phyloP scores from a whole-genome alignment of 306 rosid species.

The Sesbania bispinosa region DNA sequence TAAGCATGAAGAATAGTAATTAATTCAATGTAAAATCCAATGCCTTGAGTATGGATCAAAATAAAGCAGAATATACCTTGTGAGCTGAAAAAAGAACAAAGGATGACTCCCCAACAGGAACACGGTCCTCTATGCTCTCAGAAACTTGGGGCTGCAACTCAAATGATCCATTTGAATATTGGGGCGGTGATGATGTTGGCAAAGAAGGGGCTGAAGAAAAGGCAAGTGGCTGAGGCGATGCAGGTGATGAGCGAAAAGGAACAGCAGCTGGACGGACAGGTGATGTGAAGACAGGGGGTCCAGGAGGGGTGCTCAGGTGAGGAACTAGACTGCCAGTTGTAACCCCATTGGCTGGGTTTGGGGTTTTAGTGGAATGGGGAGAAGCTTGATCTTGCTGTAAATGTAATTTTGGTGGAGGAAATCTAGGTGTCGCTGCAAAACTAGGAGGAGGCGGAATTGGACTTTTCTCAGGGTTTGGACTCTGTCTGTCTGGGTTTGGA shows the following conservation, averaged over 20 bases:
- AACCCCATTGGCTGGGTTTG: slow-evolving; percentile 52
- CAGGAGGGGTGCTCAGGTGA: slow-evolving; percentile 95
- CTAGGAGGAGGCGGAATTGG: slow-evolving; percentile 43
- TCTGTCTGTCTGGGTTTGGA: slow-evolving; percentile 42
- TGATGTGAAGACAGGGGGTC: slow-evolving; percentile 89
- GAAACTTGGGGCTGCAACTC: slow-evolving; percentile 62
- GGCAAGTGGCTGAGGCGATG: slow-evolving; percentile 92
- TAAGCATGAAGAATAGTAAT: background rate
- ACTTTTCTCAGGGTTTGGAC: slow-evolving; percentile 44
- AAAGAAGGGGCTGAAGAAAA: slow-evolving; percentile 61
- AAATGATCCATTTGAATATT: slow-evolving; percentile 51
- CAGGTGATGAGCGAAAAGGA: slow-evolving; percentile 89
- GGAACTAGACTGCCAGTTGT: slow-evolving; percentile 64
- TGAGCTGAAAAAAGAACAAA: slow-evolving; percentile 82
- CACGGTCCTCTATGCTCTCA: slow-evolving; percentile 41
- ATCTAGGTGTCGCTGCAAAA: slow-evolving; percentile 46
- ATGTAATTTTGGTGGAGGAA: slow-evolving; percentile 60
- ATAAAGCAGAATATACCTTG: slow-evolving; percentile 54
- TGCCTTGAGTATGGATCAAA: slow-evolving; percentile 3
- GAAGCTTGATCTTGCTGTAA: slow-evolving; percentile 66
- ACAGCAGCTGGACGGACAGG: slow-evolving; percentile 96
- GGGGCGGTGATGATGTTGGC: slow-evolving; percentile 60
- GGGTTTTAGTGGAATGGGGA: slow-evolving; percentile 45
- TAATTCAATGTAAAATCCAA: background rate
- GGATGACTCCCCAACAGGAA: slow-evolving; percentile 56